These are phyloP conservation scores for Aspergillus eucalypticola DNA, from an alignment of 2,329 filamentous ascomycete species.

Conservation along the genomic window DNA sequence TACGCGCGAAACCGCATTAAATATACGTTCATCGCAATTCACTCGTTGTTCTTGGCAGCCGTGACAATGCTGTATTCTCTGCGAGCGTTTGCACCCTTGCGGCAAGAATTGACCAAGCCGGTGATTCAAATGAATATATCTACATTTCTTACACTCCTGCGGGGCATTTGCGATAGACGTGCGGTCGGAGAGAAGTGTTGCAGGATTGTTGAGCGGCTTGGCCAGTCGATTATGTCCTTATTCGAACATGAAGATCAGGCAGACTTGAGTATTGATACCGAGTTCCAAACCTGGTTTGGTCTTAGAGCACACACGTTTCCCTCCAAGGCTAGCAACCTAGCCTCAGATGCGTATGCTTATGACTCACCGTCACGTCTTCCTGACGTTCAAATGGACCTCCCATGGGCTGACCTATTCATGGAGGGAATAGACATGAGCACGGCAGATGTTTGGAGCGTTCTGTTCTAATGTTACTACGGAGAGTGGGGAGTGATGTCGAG, in stretches of 20 bases:
- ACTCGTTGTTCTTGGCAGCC: slow-evolving; percentile 31
- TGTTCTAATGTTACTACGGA: neutral
- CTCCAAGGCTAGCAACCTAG: neutral
- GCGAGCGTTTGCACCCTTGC: slow-evolving; percentile 21
- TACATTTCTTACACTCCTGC: slow-evolving; percentile 15
- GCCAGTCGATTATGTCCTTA: slow-evolving; percentile 19
- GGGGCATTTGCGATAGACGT: slow-evolving; percentile 17
- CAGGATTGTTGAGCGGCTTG: slow-evolving; percentile 20
- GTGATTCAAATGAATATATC: slow-evolving; percentile 15
- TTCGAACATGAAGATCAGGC: slow-evolving; percentile 16
- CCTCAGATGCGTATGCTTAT: neutral
- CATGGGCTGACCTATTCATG: slow-evolving; percentile 16
- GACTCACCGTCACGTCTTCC: slow-evolving; percentile 9
- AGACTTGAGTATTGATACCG: slow-evolving; percentile 20
- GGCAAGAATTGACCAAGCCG: slow-evolving; percentile 13
- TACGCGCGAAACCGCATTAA: slow-evolving; percentile 31
- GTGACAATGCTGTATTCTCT: slow-evolving; percentile 31
- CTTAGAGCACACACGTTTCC: slow-evolving; percentile 19
- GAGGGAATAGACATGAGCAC: slow-evolving; percentile 15
- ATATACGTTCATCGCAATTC: slow-evolving; percentile 30
- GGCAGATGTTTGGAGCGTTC: slow-evolving; percentile 13
- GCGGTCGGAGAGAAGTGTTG: slow-evolving; percentile 21
- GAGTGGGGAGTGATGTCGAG: too few relatives aligned
- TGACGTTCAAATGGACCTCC: slow-evolving; percentile 12
- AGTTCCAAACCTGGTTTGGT: slow-evolving; percentile 28